A percentile compares a stretch with the other conserved stretches of the same genome.
phyloP scores from a whole-genome alignment of 306 rosid genomes.

The Amphicarpaea edgeworthii region DNA sequence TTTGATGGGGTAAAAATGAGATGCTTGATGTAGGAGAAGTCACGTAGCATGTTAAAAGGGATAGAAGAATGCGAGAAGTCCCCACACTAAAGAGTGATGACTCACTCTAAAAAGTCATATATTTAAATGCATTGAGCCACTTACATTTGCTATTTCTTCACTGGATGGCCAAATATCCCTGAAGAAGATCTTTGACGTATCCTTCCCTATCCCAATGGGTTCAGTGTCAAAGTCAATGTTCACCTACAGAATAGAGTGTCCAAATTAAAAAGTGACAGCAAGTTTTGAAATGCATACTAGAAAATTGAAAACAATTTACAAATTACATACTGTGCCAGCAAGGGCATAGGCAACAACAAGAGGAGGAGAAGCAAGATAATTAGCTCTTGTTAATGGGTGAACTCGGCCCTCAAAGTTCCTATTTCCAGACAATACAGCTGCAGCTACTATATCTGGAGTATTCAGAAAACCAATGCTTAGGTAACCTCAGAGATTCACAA shows the following conservation, averaged over 20 bases:
- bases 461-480: slow-evolving; percentile 36
- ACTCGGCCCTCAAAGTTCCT: slow-evolving; percentile 98
- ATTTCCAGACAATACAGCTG: slow-evolving; percentile 97
- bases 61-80: background rate
- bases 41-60: background rate
- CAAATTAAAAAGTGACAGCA: slow-evolving; percentile 44
- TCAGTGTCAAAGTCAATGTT: slow-evolving; percentile 84
- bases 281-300: slow-evolving; percentile 21
- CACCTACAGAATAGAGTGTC: slow-evolving; percentile 64
- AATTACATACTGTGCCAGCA: slow-evolving; percentile 86
- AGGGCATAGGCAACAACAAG: slow-evolving; percentile 98
- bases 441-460: slow-evolving; percentile 82
- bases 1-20: background rate
- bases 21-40: background rate
- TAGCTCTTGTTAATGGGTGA: slow-evolving; percentile 95
- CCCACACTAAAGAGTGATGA: background rate
- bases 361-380: slow-evolving; percentile 98
- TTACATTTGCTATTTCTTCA: slow-evolving; percentile 85
- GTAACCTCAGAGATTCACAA: slow-evolving; percentile 35
- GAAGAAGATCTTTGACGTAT: slow-evolving; percentile 76
- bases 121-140: slow-evolving; percentile 41
- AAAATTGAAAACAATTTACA: slow-evolving; percentile 37
- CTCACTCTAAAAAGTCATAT: slow-evolving; percentile 13
- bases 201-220: slow-evolving; percentile 83
- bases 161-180: slow-evolving; percentile 92